These are phyloP conservation scores for Cryphonectria nitschkei DNA, from an alignment of 2,329 filamentous ascomycete species.

Conservation along the genomic window DNA sequence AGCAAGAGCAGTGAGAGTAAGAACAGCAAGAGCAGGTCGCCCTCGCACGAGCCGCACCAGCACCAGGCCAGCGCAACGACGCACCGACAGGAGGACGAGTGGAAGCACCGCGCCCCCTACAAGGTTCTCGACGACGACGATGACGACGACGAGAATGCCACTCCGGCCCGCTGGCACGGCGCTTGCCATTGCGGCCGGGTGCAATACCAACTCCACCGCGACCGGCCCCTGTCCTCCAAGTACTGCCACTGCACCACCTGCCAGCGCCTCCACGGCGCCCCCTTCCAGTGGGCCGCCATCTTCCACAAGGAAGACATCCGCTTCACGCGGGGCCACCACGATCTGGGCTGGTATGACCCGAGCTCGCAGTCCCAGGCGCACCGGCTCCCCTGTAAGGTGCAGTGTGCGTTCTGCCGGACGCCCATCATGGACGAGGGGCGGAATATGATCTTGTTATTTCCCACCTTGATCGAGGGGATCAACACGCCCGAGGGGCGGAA, in stretches of 20 bases:
- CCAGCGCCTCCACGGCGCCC: slow-evolving; percentile 78
- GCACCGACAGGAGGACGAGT: slow-evolving; percentile 33
- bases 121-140: slow-evolving; percentile 30
- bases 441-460: slow-evolving; percentile 83
- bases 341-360: slow-evolving; percentile 73
- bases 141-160: slow-evolving; percentile 36
- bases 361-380: slow-evolving; percentile 63
- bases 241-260: slow-evolving; percentile 85
- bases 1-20: background rate
- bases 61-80: slow-evolving; percentile 34
- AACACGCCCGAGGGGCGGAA: slow-evolving; percentile 58
- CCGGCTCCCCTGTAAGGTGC: slow-evolving; percentile 79
- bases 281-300: slow-evolving; percentile 89
- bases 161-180: slow-evolving; percentile 35
- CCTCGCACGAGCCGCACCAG: slow-evolving; percentile 32
- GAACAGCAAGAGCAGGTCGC: slow-evolving; percentile 10
- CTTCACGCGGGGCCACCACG: slow-evolving; percentile 67
- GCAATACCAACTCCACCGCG: slow-evolving; percentile 70
- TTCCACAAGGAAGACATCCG: slow-evolving; percentile 79
- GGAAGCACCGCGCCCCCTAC: slow-evolving; percentile 36
- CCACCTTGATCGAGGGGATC: slow-evolving; percentile 70
- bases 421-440: slow-evolving; percentile 89
- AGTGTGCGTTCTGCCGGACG: slow-evolving; percentile 73
- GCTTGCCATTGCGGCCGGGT: slow-evolving; percentile 76
- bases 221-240: slow-evolving; percentile 74